These are phyloP conservation scores for Thermomyces lanuginosus DNA, from an alignment of 2,329 filamentous ascomycete genomes.

Conservation along the genomic window DNA sequence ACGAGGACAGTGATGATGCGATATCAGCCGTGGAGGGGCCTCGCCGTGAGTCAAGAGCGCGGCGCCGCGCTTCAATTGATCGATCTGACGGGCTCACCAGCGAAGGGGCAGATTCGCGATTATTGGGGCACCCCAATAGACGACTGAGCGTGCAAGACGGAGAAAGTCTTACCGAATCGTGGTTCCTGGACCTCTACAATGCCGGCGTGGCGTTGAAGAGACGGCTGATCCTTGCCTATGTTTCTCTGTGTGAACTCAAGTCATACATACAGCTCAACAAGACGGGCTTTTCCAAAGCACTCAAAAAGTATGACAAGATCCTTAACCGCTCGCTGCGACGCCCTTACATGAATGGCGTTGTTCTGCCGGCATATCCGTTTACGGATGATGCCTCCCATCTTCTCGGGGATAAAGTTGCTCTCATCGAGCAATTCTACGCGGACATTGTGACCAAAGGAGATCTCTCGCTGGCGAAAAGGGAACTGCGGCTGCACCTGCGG, in stretches of 20 bases:
- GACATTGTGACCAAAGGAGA: slow-evolving; percentile 72
- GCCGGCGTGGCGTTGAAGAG: slow-evolving; percentile 80
- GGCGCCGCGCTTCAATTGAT: slow-evolving; percentile 11
- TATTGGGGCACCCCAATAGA: slow-evolving; percentile 12
- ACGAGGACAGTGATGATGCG: slow-evolving; percentile 43
- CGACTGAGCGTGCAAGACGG: slow-evolving; percentile 33
- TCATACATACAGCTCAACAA: slow-evolving; percentile 92
- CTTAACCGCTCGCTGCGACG: slow-evolving; percentile 65
- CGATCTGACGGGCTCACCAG: slow-evolving; percentile 15
- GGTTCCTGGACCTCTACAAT: slow-evolving; percentile 53
- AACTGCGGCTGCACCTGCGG: slow-evolving; percentile 74
- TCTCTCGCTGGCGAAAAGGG: slow-evolving; percentile 56
- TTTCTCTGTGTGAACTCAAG: slow-evolving; percentile 85
- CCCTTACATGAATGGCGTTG: slow-evolving; percentile 55
- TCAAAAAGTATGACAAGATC: slow-evolving; percentile 98
- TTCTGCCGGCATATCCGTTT: slow-evolving; percentile 72
- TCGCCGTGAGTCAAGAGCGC: slow-evolving; percentile 15
- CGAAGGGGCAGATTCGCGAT: slow-evolving; percentile 21
- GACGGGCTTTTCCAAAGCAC: slow-evolving; percentile 86
- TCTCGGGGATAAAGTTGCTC: slow-evolving; percentile 54
- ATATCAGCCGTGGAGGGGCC: slow-evolving; percentile 32
- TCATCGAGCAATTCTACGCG: slow-evolving; percentile 66
- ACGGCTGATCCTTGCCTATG: slow-evolving; percentile 70
- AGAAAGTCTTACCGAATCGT: slow-evolving; percentile 60
- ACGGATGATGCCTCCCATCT: slow-evolving; percentile 51